Percentiles rank a stretch among this genome's conserved stretches.
Conservation (phyloP, 345 rosid species). For the Limnanthes douglasii region DNA sequence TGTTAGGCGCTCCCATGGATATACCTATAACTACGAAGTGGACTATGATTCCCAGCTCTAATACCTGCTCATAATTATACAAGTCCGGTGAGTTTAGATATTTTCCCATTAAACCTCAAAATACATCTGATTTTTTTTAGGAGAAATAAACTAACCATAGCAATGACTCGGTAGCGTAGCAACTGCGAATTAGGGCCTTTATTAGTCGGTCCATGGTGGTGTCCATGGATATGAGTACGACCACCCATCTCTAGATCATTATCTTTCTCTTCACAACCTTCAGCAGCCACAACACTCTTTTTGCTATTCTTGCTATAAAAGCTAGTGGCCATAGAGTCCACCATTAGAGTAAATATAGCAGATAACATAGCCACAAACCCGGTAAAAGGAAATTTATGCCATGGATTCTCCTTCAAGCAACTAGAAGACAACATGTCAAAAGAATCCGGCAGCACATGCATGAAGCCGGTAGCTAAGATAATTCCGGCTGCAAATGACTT, state of each 20-base stretch:
- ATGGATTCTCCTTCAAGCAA: constrained; percentile 50
- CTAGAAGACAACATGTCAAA: constrained; percentile 46
- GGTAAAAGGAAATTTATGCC: constrained; percentile 78
- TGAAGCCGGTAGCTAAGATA: constrained; percentile 72
- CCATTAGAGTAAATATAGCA: constrained; percentile 36
- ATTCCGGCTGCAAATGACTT: constrained; percentile 69
- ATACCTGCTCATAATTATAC: constrained; percentile 24
- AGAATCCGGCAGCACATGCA: constrained; percentile 84
- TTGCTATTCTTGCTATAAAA: constrained; percentile 19
- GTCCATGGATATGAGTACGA: constrained; percentile 21
- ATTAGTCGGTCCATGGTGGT: constrained; percentile 1
- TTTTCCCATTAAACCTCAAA: not conserved
- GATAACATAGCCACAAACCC: constrained; percentile 79
- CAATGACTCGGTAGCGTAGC: constrained; percentile 43
- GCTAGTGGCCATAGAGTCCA: constrained; percentile 57
- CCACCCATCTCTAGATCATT: constrained; percentile 13
- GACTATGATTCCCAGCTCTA: constrained; percentile 67
- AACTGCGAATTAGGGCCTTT: constrained; percentile 15
- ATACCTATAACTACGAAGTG: constrained; percentile 72
- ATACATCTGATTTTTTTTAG: not conserved
- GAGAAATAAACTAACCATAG: constrained; percentile 30
- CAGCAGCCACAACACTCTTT: constrained; percentile 5
- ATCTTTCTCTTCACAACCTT: constrained; percentile 2
- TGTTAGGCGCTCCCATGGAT: constrained; percentile 53
- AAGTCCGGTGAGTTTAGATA: not conserved